These are phyloP conservation scores for Backusella sp. DNA, from an alignment of 192 early-diverging fungal genomes.

Conservation along the genomic window DNA sequence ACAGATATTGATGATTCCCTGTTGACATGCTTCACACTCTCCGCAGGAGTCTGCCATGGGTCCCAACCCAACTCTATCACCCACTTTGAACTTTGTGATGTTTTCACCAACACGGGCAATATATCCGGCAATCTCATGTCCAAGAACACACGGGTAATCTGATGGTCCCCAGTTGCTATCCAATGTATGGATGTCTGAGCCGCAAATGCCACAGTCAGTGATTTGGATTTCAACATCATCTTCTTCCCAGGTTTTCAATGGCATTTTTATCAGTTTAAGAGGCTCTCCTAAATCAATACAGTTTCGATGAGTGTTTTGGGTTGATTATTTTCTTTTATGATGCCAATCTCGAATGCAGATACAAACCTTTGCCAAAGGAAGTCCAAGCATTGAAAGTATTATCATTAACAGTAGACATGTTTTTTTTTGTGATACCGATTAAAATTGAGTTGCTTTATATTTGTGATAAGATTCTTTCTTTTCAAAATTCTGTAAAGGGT, in stretches of 20 bases:
- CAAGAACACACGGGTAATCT: conserved; percentile 29
- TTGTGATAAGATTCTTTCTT: no score
- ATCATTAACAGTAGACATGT: no score
- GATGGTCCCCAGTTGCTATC: conserved; percentile 15
- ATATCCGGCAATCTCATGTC: conserved; percentile 51
- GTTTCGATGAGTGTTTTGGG: no score
- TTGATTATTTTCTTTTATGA: no score
- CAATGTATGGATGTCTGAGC: conserved; percentile 24
- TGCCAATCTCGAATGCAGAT: no score
- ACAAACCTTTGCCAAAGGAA: no score
- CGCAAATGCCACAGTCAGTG: conserved; percentile 74
- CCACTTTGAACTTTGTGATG: conserved; percentile 29
- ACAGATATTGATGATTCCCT: no score
- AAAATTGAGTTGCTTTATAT: no score
- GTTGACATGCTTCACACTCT: no score
- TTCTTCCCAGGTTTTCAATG: not conserved
- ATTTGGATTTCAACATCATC: conserved; percentile 76
- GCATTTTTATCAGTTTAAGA: not conserved
- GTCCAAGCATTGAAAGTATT: no score
- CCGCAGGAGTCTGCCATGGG: conserved; percentile 61
- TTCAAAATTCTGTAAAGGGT: no score
- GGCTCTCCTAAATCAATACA: not conserved
- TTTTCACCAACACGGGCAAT: conserved; percentile 36
- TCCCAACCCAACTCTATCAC: conserved; percentile 59
- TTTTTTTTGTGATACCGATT: no score